A percentile compares a stretch with the other conserved stretches of the same genome.
Conservation (phyloP, 1,284 basidiomycete species). For the Trichosporon asahii region DNA sequence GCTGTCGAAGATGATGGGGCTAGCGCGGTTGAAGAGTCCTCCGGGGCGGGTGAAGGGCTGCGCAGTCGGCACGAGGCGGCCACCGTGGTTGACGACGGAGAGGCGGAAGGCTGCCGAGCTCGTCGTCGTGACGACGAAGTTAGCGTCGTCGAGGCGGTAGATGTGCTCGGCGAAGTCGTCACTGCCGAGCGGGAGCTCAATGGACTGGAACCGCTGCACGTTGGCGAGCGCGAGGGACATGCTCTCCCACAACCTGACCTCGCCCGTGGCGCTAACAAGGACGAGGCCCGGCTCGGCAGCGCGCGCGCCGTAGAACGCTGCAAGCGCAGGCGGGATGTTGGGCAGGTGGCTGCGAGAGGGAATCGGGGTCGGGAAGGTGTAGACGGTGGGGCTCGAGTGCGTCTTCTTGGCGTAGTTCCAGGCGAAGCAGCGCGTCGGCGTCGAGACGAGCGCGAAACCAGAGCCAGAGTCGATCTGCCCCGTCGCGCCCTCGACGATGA, state of each 20-base stretch:
- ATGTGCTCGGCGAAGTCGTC: conserved; percentile 50
- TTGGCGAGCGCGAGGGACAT: conserved; percentile 50
- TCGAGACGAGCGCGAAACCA: conserved; percentile 51
- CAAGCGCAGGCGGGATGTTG: conserved; percentile 35
- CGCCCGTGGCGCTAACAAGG: conserved; percentile 46
- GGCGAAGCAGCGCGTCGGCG: conserved; percentile 40
- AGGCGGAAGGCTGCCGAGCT: conserved; percentile 45
- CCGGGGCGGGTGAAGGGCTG: conserved; percentile 40
- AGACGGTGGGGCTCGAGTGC: conserved; percentile 42
- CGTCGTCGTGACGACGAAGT: conserved; percentile 48
- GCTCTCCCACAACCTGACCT: conserved; percentile 52
- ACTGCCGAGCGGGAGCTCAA: conserved; percentile 40
- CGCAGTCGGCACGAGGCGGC: conserved; percentile 35
- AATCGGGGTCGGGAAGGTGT: conserved; percentile 42
- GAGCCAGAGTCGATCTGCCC: conserved; percentile 44
- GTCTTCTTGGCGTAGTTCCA: conserved; percentile 54
- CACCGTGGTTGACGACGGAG: conserved; percentile 37
- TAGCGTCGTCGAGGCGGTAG: conserved; percentile 38
- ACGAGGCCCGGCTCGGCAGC: conserved; percentile 53
- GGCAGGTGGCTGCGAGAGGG: conserved; percentile 31
- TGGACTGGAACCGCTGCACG: conserved; percentile 34
- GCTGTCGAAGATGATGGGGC: conserved; percentile 31
- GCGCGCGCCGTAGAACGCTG: conserved; percentile 36
- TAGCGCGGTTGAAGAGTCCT: conserved; percentile 46
- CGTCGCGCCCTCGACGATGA: conserved; percentile 43